Percentiles rank a stretch among this genome's conserved stretches.
Evolutionary conservation across 2,329 filamentous ascomycete species (phyloP).

Genomic region (Hypoxylon sp.): DNA sequence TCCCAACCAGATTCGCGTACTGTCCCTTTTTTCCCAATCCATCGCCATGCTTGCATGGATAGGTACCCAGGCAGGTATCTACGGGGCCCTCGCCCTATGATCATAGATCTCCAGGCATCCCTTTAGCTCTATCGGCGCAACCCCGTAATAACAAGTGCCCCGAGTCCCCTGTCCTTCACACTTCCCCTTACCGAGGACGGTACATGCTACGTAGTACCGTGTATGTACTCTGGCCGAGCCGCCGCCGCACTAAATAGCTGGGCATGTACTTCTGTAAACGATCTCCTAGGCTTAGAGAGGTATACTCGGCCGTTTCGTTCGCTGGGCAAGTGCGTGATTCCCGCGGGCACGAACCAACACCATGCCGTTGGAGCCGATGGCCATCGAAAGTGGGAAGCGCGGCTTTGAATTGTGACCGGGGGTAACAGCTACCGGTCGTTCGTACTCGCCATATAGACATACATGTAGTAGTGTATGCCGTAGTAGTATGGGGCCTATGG

Average conservation of each 20-base stretch:
- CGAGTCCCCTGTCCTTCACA: conserved; percentile 29
- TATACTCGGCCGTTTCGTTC: conserved; percentile 39
- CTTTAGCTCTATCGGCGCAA: conserved; percentile 37
- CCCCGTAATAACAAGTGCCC: conserved; percentile 37
- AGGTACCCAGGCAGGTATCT: conserved; percentile 11
- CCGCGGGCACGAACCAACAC: conserved; percentile 46
- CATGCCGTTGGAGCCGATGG: conserved; percentile 52
- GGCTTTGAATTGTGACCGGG: conserved; percentile 35
- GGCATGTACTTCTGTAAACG: conserved; percentile 28
- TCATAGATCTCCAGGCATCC: conserved; percentile 40
- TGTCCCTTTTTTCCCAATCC: conserved; percentile 19
- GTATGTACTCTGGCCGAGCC: conserved; percentile 39
- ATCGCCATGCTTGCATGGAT: conserved; percentile 21
- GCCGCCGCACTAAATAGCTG: conserved; percentile 27
- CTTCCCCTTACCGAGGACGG: conserved; percentile 40
- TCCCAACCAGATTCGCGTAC: conserved; percentile 17
- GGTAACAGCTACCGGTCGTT: conserved; percentile 38
- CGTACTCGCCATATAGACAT: conserved; percentile 33
- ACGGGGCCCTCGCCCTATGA: conserved; percentile 41
- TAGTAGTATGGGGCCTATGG: conserved; percentile 12
- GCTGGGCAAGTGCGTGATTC: conserved; percentile 45
- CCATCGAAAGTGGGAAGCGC: conserved; percentile 14
- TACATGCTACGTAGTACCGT: conserved; percentile 33
- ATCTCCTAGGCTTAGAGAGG: conserved; percentile 27
- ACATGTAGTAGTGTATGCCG: background rate